Percentiles rank a stretch among this genome's conserved stretches.
These are phyloP conservation scores for Neurospora sublineolata DNA, from an alignment of 495 filamentous ascomycete genomes.

Conservation along the genomic window DNA sequence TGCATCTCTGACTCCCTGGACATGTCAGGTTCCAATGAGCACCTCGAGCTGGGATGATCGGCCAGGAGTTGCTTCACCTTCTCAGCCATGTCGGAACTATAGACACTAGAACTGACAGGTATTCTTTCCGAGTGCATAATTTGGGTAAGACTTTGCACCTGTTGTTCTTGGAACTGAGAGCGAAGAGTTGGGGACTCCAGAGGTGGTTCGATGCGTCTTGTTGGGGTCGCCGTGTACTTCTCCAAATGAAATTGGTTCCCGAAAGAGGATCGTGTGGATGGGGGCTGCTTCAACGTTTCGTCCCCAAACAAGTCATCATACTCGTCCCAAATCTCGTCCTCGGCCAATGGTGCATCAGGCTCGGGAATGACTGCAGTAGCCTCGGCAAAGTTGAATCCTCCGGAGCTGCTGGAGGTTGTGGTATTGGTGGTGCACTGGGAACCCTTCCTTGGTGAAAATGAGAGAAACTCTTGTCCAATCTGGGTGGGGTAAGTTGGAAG, in stretches of 20 bases:
- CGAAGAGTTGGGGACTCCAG: slow-evolving; percentile 31
- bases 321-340: slow-evolving; percentile 92
- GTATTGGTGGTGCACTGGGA: slow-evolving; percentile 55
- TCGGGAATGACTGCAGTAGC: slow-evolving; percentile 53
- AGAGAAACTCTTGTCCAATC: slow-evolving; percentile 45
- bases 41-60: slow-evolving; percentile 23
- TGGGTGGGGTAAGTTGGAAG: slow-evolving; percentile 9
- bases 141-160: slow-evolving; percentile 22
- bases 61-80: slow-evolving; percentile 33
- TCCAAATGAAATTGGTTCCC: slow-evolving; percentile 37
- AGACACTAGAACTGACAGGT: slow-evolving; percentile 24
- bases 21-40: slow-evolving; percentile 17
- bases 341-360: slow-evolving; percentile 45
- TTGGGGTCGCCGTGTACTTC: slow-evolving; percentile 7
- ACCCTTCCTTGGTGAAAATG: slow-evolving; percentile 58
- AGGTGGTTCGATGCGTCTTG: slow-evolving; percentile 14
- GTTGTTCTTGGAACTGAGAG: slow-evolving; percentile 9
- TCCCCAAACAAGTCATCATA: slow-evolving; percentile 84
- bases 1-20: background rate
- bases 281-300: slow-evolving; percentile 30
- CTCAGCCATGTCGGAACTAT: slow-evolving; percentile 37
- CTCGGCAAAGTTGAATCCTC: slow-evolving; percentile 35
- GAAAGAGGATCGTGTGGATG: slow-evolving; percentile 35
- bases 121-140: slow-evolving; percentile 20
- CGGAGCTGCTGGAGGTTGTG: slow-evolving; percentile 50